Conservation (phyloP, 163 green algal species). For the Scenedesmus sp. region DNA sequence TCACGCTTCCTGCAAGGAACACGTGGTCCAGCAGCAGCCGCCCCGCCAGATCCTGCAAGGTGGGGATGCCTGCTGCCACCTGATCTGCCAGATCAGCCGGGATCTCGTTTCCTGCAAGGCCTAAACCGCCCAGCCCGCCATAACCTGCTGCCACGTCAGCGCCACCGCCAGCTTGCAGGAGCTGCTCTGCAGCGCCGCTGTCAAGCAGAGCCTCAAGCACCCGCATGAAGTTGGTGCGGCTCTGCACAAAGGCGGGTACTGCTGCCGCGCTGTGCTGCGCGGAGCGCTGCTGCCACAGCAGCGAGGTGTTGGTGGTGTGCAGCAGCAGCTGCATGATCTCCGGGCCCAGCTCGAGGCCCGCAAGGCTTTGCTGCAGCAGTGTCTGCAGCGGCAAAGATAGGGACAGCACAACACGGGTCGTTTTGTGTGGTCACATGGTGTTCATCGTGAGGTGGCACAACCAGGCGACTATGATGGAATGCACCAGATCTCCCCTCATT, state of each 20-base stretch:
- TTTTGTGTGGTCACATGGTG: background rate
- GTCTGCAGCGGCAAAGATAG: background rate
- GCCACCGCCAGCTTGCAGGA: background rate
- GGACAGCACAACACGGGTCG: background rate
- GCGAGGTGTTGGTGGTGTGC: background rate
- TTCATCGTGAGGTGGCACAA: too few species aligned
- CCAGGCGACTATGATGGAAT: too few species aligned
- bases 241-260: slow-evolving; percentile 1
- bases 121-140: background rate
- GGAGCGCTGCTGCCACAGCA: slow-evolving; percentile 28
- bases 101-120: background rate
- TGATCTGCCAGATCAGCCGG: slow-evolving; percentile 22
- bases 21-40: slow-evolving; percentile 24
- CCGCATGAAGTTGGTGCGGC: background rate
- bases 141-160: background rate
- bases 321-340: slow-evolving; percentile 31
- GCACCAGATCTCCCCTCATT: too few species aligned
- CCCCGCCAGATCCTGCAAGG: slow-evolving; percentile 14
- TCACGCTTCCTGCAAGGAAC: background rate
- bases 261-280: background rate
- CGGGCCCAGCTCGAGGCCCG: slow-evolving; percentile 26
- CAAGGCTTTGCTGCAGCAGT: slow-evolving; percentile 26
- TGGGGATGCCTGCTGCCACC: slow-evolving; percentile 28
- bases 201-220: slow-evolving; percentile 29
- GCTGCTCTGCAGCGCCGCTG: slow-evolving; percentile 16